These are phyloP conservation scores for Macadamia integrifolia DNA, from an alignment of 164 flowering plant species.

Conservation along the genomic window DNA sequence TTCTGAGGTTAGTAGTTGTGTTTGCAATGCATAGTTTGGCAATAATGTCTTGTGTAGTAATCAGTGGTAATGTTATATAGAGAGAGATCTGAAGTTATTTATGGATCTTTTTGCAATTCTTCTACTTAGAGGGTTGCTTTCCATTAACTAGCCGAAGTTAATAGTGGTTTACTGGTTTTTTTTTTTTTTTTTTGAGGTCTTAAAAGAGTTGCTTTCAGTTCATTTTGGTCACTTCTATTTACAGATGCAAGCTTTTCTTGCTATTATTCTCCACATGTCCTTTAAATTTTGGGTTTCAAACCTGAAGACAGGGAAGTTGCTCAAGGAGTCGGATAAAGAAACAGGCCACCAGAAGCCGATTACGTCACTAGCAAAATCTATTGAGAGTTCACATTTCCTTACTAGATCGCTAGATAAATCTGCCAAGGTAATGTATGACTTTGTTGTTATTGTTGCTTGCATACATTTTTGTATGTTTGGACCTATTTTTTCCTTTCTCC, in stretches of 20 bases:
- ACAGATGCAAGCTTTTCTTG: background rate
- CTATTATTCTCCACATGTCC: too few species aligned
- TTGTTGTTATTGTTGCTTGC: background rate
- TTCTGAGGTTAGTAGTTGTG: slow-evolving; percentile 52
- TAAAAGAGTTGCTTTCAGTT: background rate
- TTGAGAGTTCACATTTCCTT: slow-evolving; percentile 78
- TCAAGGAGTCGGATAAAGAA: slow-evolving; percentile 74
- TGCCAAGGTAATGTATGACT: slow-evolving; percentile 53
- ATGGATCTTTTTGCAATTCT: too few species aligned
- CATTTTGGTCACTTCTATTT: background rate
- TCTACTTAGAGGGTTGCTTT: too few species aligned
- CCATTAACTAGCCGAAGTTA: too few species aligned
- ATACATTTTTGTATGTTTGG: background rate
- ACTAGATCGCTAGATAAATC: slow-evolving; percentile 89
- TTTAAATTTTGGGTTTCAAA: background rate
- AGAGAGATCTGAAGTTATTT: too few species aligned
- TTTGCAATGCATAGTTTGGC: background rate
- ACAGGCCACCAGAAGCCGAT: slow-evolving; percentile 72
- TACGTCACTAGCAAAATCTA: slow-evolving; percentile 69
- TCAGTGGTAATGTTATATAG: too few species aligned
- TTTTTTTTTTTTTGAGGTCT: too few species aligned
- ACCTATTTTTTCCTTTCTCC: background rate
- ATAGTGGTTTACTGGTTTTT: too few species aligned
- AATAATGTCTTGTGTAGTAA: background rate
- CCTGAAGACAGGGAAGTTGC: slow-evolving; percentile 81